Conservation (phyloP, 805 yeast genomes). For the Candida xiaguanensis region DNA sequence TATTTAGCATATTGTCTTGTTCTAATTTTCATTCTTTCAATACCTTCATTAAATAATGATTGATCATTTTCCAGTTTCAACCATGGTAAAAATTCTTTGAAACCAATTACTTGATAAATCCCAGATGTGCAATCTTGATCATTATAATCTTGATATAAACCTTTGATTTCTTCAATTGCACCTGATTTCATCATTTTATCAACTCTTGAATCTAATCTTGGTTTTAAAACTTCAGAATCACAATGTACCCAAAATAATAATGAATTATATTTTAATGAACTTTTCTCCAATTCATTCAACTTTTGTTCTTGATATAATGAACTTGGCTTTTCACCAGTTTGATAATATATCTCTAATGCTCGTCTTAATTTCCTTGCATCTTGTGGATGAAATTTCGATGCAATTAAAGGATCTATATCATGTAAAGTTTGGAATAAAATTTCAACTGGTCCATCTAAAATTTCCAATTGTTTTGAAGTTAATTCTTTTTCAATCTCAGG, state of each 20-base stretch:
- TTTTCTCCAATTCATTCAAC: constrained; percentile 34
- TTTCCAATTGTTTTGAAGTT: constrained; percentile 23
- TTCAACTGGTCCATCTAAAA: constrained; percentile 57
- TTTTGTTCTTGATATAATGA: constrained; percentile 65
- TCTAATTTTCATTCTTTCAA: constrained; percentile 73
- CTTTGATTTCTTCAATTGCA: constrained; percentile 63
- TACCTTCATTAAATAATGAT: constrained; percentile 39
- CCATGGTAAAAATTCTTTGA: constrained; percentile 84
- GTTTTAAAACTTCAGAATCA: constrained; percentile 51
- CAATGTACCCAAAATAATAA: constrained; percentile 82
- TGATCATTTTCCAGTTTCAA: constrained; percentile 21
- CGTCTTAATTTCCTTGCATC: constrained; percentile 76
- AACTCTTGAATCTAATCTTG: constrained; percentile 72
- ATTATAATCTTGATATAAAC: constrained; percentile 48
- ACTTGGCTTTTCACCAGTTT: constrained; percentile 66
- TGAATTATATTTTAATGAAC: constrained; percentile 54
- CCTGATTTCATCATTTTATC: constrained; percentile 77
- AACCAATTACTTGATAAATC: constrained; percentile 93
- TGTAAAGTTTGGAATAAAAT: constrained; percentile 45
- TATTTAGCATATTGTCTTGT: constrained; percentile 84
- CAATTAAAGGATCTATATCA: constrained; percentile 64
- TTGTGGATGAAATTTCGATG: constrained; percentile 86
- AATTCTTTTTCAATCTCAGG: constrained; percentile 23
- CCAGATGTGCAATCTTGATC: constrained; percentile 58
- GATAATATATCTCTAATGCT: constrained; percentile 74